Evolutionary conservation across 1,139 yeast genomes (phyloP), one percentile per base, ranked within the genome.

Genomic region (Suhomyces atakaporum): DNA sequence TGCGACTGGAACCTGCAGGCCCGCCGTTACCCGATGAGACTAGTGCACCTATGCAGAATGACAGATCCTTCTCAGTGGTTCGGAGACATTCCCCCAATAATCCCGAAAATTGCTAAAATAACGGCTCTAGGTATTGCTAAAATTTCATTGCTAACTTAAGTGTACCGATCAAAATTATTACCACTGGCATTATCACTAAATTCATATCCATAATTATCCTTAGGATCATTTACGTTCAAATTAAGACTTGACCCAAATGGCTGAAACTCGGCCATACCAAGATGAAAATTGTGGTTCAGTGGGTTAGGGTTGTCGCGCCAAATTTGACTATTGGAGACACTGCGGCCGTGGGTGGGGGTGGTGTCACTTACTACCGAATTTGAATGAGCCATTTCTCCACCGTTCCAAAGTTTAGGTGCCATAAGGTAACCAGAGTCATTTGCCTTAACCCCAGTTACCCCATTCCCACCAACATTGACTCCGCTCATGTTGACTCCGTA

Each of bases 301-400:
- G 32, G 15, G 25, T 19, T 29, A 20, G 37, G 34, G 19, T 59
- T 65, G 42, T 56, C 59, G 31, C 65, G 44, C 68, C 68, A 63
- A 28, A 63, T 57, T 35, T 59, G 63, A 25, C 58, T 56, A 28
- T 50, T 49, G 20, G 65, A 59, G 8, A 57, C 56, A 11, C 50
- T 48, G 14, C 65, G 36, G 5, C 31, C 40, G 23, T 43, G 46
- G 5, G 23, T 42, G 20, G 52, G 49, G 44, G 56, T 61, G 25
- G 53, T 49, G 29, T 33, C 29, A 6, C 29, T 25, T 5, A 12
- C 20, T 4, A 31, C 24, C 8, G 31, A 12, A 6, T 33, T 29
- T 4, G 39, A 13, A 5, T 24, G 20, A 3, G 26, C 34, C 16
- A 29, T 18, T 14, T 34, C 40, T 18, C 28, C 38, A 6, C 31